These are phyloP conservation scores for Fusarium foetens DNA, from an alignment of 2,329 filamentous ascomycete genomes.

Conservation along the genomic window DNA sequence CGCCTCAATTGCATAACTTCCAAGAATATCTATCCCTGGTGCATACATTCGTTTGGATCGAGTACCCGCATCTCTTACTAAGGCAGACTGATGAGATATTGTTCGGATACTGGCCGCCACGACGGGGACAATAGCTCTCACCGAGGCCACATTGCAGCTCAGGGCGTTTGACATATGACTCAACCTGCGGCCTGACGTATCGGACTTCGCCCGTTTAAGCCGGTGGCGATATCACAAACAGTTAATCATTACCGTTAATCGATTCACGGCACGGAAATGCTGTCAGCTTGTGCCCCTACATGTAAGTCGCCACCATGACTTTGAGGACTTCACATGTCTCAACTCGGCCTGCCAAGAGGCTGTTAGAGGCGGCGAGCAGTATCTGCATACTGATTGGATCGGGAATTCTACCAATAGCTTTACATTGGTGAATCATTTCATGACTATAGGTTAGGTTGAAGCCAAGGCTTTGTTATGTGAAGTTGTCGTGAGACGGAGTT, in stretches of 20 bases:
- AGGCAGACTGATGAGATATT: neutral
- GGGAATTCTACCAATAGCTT: neutral
- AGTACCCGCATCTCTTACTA: neutral
- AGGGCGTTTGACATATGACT: neutral
- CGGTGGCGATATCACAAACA: neutral
- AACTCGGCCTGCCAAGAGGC: neutral
- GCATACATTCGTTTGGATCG: neutral
- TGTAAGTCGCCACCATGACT: conserved; percentile 11
- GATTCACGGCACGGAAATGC: neutral
- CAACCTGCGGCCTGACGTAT: neutral
- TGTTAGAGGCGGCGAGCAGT: neutral
- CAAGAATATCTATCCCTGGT: neutral
- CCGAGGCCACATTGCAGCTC: neutral
- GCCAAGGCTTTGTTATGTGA: neutral
- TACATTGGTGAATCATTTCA: neutral
- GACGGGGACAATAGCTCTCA: neutral
- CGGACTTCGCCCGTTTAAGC: neutral
- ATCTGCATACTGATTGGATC: neutral
- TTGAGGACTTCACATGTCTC: neutral
- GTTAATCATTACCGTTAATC: neutral
- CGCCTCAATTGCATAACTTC: neutral
- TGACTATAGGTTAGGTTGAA: neutral
- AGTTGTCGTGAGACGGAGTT: neutral
- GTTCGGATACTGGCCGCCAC: neutral
- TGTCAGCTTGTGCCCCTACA: conserved; percentile 3